These are phyloP conservation scores for Cerrena zonata DNA, from an alignment of 1,284 basidiomycete genomes.

Conservation along the genomic window DNA sequence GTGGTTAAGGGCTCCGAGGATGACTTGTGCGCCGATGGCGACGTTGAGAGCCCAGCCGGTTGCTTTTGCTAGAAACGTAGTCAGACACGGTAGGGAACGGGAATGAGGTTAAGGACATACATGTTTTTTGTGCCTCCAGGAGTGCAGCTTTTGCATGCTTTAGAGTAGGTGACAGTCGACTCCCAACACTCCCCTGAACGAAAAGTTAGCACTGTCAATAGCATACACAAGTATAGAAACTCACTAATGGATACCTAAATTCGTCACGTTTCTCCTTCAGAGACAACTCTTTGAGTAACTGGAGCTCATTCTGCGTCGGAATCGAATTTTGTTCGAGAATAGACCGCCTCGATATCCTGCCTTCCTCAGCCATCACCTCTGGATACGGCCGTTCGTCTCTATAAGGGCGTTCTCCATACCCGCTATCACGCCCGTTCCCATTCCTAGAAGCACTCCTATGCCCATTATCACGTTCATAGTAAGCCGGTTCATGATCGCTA, in stretches of 20 bases:
- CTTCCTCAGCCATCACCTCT: background rate
- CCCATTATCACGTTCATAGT: too few relatives aligned
- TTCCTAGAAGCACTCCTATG: too few relatives aligned
- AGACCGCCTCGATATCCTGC: background rate
- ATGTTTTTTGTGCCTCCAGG: constrained; percentile 16
- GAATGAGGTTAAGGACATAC: constrained; percentile 12
- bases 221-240: background rate
- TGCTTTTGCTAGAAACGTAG: constrained; percentile 33
- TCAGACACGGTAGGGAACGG: background rate
- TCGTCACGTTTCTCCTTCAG: background rate
- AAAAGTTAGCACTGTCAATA: background rate
- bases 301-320: background rate
- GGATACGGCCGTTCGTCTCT: background rate
- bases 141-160: constrained; percentile 23
- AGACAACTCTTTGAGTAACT: background rate
- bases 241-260: background rate
- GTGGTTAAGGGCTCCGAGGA: constrained; percentile 66
- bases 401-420: background rate
- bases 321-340: background rate
- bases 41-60: constrained; percentile 50
- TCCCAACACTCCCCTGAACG: constrained; percentile 20
- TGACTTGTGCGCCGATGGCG: constrained; percentile 50
- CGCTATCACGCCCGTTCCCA: background rate
- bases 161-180: constrained; percentile 30
- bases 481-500: too few relatives aligned